Base-by-base conservation (phyloP, 352 stramenopile species). In the Phytophthora multivora region DNA sequence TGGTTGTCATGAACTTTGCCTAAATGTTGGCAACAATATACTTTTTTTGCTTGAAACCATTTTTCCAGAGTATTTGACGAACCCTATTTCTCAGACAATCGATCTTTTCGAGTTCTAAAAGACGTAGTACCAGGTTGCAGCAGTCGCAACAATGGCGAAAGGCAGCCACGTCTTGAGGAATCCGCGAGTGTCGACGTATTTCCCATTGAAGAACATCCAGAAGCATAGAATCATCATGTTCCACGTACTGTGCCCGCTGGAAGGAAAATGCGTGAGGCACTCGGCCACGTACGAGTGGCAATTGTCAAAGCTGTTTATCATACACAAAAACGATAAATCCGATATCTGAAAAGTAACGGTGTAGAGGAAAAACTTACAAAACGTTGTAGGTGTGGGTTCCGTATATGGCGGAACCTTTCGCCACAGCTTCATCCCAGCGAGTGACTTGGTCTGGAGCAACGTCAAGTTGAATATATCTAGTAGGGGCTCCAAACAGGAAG, bases 281-380 rank as follows among this genome's bases (percentile, higher is more conserved):
- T 69, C 72, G 15, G 89, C 91, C 5, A 98, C 95, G 61, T 98
- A 95, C 36, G 90, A 98, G 77, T 99, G 96, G 69, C 96, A 99
- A 75, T 98, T 98, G 70, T 98, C 93, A 59, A 92, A 97, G 65
- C 75, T 48, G 21, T 86, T 8, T 30, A n/a, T n/a, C n/a, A 26
- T 2, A 8, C 31, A 18, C 28, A 60, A 38, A 36, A 13, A 21
- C 47, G 39, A 3, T 19, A 28, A 18, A 45, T 60, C 12, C 15
- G n/a, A 21, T 15, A 18, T 46, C 5, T 25, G 23, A 2, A 46
- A 31, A 9, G 23, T n/a, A 12, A 31, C 0, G 39, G 35, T 52
- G 19, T 40, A 38, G 2, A 30, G 35, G 23, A 39, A n/a, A 35
- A 16, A 49, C 65, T 41, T 59, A 86, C 77, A 66, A 98, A n/a